These are phyloP conservation scores for Sphaerulina vaccinii DNA, from an alignment of 2,329 filamentous ascomycete species.

Conservation along the genomic window DNA sequence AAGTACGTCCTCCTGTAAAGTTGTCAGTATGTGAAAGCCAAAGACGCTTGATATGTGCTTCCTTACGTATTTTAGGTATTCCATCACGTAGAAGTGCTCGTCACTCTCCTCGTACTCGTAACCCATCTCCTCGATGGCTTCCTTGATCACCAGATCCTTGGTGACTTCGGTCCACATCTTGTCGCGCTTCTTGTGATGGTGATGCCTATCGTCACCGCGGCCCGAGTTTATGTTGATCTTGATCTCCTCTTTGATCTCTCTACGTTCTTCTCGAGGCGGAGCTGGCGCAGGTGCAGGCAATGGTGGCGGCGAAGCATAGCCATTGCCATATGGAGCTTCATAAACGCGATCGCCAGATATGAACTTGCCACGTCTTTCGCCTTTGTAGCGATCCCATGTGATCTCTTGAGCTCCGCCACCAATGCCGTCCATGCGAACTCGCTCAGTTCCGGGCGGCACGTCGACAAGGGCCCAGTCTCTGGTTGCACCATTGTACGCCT, in stretches of 20 bases:
- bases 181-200: conserved; percentile 32
- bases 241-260: conserved; percentile 53
- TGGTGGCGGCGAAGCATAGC: conserved; percentile 26
- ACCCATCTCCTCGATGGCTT: conserved; percentile 79
- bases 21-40: background rate
- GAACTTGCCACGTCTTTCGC: conserved; percentile 72
- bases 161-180: conserved; percentile 95
- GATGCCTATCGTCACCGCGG: conserved; percentile 24
- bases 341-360: conserved; percentile 62
- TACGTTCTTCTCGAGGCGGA: conserved; percentile 22
- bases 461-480: conserved; percentile 80
- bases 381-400: conserved; percentile 76
- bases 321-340: conserved; percentile 45
- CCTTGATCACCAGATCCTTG: conserved; percentile 81
- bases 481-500: conserved; percentile 71
- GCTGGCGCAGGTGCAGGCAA: conserved; percentile 23
- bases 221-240: conserved; percentile 29
- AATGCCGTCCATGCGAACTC: conserved; percentile 76
- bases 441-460: conserved; percentile 78
- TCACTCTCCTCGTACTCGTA: conserved; percentile 92
- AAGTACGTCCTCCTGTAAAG: conserved; percentile 74
- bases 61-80: conserved; percentile 85
- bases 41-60: background rate
- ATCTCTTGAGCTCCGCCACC: conserved; percentile 75
- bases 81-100: conserved; percentile 86